Evolutionary conservation across 2,329 filamentous ascomycete genomes (phyloP), one percentile per base, ranked within the genome.

Genomic region (Parastagonospora avenae): DNA sequence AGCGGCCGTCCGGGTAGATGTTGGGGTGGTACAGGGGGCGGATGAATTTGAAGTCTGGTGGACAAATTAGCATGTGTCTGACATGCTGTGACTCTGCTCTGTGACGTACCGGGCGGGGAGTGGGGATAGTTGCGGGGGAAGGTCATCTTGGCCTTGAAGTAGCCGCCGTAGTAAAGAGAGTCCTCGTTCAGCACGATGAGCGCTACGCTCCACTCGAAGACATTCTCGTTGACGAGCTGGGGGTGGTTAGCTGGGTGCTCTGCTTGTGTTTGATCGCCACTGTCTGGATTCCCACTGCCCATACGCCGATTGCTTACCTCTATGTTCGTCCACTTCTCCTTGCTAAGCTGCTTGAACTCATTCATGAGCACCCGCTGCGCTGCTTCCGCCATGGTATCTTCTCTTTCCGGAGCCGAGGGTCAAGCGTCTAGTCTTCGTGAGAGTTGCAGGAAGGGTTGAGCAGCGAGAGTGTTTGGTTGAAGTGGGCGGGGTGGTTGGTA

Each of bases 321-420:
- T 61, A 97, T 91, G 64, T 93, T 85, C 14, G 96, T 89, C 93
- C 93, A 99, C 72, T 91, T 91, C 81, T 97, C 92, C 74, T 94
- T 92, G 47, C 85, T 82, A 35, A 97, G 82, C 38, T 84, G 81
- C 74, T 89, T 88, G 77, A 91, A 86, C 80, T 97, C 93, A 63
- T 89, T 89, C 89, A 96, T 91, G 48, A 97, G 82, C 44, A 95
- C 88, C 67, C 91, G 87, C 76, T 92, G 88, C 31, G 90, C 87
- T 79, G 62, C 60, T 44, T 70, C 64, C 46, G 64, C 63, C 65
- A 69, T 70, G 24, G 14, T 62, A 54, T 31, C 48, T 52, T 27
- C 12, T 55, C 29, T 50, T 46, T 52, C 31, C 33, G 24, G 16
- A 24, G 28, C 36, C 19, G 28, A 48, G 42, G 33, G 16, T 44